Base-by-base conservation (phyloP, 208 protist species). In the Strigomonas oncopelti region DNA sequence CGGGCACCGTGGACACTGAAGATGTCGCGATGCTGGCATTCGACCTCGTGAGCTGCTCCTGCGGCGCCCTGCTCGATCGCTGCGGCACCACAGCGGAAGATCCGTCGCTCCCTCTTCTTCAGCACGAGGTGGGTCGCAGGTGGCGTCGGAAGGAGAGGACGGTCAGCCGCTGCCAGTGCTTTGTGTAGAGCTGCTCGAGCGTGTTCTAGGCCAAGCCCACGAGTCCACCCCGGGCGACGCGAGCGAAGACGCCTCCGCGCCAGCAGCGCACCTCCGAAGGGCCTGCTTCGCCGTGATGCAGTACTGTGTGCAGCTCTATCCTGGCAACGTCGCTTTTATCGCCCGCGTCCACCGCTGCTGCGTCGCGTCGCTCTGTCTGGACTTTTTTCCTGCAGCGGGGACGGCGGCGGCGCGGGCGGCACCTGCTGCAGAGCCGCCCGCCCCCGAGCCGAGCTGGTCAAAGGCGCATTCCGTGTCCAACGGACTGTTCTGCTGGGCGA, bases 21-120 rank as follows among this genome's bases (percentile, higher is more conserved):
- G 84, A 89, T 53, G 58, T 79, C 48, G 72, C 60, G 51, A 78
- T 80, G 67, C 69, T 86, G 36, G 67, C 75, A 22, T 61, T 89
- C 42, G 80, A 89, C 56, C 70, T 89, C n/a, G 57, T 89, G 24
- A 82, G 83, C 63, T 72, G 59, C 36, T 70, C 69, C 42, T 89
- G 80, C 56, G 75, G 77, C 61, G 70, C 71, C 25, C 28, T 82
- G 22, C 20, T 89, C n/a, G 64, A 74, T n/a, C 71, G 72, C 24
- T 69, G 78, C 34, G 65, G 57, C 18, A 31, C 78, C 5, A 36
- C 75, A 13, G 38, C 25, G 4, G 34, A 42, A 11, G 34, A 42
- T 11, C 34, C 34, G 4, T 42, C 34, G 7, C 11, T 42, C 34
- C 34, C 11, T 11, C 55, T 62, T 48, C 58, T 62, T 51, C n/a